These are phyloP conservation scores for Mycena olivaceomarginata DNA, from an alignment of 768 basidiomycete species.

Conservation along the genomic window DNA sequence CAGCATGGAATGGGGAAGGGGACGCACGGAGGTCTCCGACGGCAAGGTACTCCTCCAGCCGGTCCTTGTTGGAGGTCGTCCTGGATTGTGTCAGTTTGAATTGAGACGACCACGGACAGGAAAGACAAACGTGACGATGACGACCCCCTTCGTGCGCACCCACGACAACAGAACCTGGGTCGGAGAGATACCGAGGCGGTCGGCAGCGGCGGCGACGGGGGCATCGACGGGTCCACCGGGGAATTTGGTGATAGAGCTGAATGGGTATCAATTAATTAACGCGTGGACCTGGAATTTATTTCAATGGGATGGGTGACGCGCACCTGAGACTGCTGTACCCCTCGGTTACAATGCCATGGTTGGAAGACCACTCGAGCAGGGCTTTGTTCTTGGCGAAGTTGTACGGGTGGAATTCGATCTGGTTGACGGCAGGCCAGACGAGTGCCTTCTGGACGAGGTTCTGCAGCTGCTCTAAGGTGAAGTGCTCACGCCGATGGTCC, in stretches of 20 bases:
- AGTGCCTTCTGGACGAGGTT: constrained; percentile 62
- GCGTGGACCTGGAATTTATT: too few species aligned
- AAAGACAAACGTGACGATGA: constrained; percentile 63
- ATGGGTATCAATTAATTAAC: background rate
- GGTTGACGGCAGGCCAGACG: constrained; percentile 56
- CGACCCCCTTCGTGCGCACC: constrained; percentile 67
- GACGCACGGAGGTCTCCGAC: constrained; percentile 1
- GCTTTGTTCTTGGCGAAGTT: constrained; percentile 64
- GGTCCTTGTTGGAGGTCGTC: constrained; percentile 53
- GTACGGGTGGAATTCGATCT: constrained; percentile 72
- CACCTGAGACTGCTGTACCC: constrained; percentile 70
- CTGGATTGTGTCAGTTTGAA: background rate
- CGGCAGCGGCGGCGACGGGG: constrained; percentile 60
- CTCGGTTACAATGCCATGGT: constrained; percentile 68
- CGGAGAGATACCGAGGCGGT: constrained; percentile 62
- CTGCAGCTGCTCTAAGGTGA: constrained; percentile 57
- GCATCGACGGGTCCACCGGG: constrained; percentile 70
- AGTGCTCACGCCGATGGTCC: constrained; percentile 78
- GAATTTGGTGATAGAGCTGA: constrained; percentile 61
- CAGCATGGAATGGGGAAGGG: background rate
- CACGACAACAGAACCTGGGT: constrained; percentile 71
- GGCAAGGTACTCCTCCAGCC: constrained; percentile 68
- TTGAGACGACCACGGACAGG: background rate
- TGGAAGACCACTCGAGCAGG: constrained; percentile 62
- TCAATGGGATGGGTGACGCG: constrained; percentile 17